Evolutionary conservation across 805 yeast species (phyloP).

Genomic region (Yarrowia sp.): DNA sequence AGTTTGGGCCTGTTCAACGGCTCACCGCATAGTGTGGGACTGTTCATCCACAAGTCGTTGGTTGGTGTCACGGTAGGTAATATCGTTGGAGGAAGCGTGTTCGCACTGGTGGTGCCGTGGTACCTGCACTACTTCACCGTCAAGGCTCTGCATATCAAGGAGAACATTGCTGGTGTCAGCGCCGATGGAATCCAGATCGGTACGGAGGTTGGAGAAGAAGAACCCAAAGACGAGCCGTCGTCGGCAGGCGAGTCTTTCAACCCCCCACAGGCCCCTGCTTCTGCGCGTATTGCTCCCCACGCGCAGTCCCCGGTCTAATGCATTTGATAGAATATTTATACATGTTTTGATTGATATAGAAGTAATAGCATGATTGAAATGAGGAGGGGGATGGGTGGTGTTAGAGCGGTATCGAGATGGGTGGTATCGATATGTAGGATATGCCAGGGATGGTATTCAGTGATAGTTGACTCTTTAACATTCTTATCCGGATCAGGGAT

Average conservation of each 20-base stretch:
- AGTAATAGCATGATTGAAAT: not conserved
- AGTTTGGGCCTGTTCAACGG: constrained; percentile 22
- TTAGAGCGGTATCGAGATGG: too few relatives aligned
- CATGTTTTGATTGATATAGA: not conserved
- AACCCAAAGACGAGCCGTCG: constrained; percentile 20
- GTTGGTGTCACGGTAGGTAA: constrained; percentile 27
- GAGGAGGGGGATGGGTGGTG: too few relatives aligned
- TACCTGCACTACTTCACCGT: constrained; percentile 8
- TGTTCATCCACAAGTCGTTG: constrained; percentile 40
- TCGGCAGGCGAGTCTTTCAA: constrained; percentile 12
- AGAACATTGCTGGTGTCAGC: constrained; percentile 10
- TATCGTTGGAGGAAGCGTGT: constrained; percentile 5
- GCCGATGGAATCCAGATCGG: constrained; percentile 27
- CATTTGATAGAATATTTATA: constrained; percentile 27
- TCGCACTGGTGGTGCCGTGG: constrained; percentile 6
- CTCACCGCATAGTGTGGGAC: constrained; percentile 25
- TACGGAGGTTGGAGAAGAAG: constrained; percentile 19
- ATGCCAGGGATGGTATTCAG: too few relatives aligned
- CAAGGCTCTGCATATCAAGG: constrained; percentile 4
- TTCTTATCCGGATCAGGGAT: too few relatives aligned
- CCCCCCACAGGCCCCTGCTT: not conserved
- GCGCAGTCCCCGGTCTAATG: constrained; percentile 28
- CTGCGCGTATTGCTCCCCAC: not conserved
- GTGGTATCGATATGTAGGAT: too few relatives aligned
- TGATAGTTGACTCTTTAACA: too few relatives aligned